These are phyloP conservation scores for Asterochloris sp. DNA, from an alignment of 139 green algal species.

Conservation along the genomic window DNA sequence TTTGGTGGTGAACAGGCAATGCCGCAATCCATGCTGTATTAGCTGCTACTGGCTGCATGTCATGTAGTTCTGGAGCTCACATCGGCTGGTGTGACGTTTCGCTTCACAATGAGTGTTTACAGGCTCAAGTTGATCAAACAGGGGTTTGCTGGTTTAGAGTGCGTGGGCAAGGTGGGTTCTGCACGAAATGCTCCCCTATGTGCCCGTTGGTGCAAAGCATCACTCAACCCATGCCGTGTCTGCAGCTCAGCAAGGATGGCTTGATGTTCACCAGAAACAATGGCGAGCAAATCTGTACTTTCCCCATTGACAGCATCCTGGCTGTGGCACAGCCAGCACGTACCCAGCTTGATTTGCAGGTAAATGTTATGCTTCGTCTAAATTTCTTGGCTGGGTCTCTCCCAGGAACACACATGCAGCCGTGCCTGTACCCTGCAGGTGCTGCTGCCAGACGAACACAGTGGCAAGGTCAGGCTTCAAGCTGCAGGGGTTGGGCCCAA, in stretches of 20 bases:
- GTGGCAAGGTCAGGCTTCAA: slow-evolving; percentile 13
- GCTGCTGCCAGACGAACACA: slow-evolving; percentile 7
- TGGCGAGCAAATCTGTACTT: not conserved
- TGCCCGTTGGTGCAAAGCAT: too few species aligned
- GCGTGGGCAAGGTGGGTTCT: slow-evolving; percentile 4
- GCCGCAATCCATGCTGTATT: not conserved
- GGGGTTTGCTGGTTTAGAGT: slow-evolving; percentile 10
- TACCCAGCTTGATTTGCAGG: not conserved
- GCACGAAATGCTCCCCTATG: not conserved
- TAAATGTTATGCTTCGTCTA: not conserved
- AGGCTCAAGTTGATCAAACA: slow-evolving; percentile 8
- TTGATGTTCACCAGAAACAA: not conserved
- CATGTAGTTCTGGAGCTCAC: too few species aligned
- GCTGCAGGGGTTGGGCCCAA: not conserved
- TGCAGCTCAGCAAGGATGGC: slow-evolving; percentile 2
- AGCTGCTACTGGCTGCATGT: too few species aligned
- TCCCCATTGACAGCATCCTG: slow-evolving; percentile 3
- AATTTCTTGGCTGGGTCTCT: not conserved
- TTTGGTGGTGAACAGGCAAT: not conserved
- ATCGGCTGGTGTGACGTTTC: too few species aligned
- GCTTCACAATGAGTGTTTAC: not conserved
- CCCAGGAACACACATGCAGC: too few species aligned
- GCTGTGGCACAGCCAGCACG: slow-evolving; percentile 10
- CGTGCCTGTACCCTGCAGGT: not conserved
- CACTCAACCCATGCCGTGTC: not conserved